Evolutionary conservation across 2,329 filamentous ascomycete species (phyloP).

Genomic region (Penicillium sumatraense): DNA sequence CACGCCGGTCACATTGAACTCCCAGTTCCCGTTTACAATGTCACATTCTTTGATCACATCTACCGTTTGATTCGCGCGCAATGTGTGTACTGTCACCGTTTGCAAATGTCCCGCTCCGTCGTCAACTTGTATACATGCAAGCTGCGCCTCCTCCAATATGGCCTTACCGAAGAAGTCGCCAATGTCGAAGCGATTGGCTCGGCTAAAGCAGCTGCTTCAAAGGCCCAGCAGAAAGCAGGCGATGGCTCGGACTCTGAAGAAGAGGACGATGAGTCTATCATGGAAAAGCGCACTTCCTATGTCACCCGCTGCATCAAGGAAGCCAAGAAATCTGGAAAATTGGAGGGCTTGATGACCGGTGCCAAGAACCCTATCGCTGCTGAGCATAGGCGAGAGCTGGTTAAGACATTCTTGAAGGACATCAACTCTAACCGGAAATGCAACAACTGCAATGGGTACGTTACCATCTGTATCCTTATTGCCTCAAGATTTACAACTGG

Average conservation of each 20-base stretch:
- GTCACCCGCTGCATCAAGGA: conserved; percentile 73
- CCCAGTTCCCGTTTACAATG: conserved; percentile 90
- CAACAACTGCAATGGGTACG: conserved; percentile 62
- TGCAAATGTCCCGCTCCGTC: conserved; percentile 77
- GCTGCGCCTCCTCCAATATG: conserved; percentile 81
- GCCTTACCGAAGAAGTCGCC: conserved; percentile 72
- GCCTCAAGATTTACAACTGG: neutral
- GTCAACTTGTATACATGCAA: conserved; percentile 83
- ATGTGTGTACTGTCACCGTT: conserved; percentile 87
- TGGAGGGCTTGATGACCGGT: conserved; percentile 47
- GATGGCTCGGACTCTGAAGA: conserved; percentile 68
- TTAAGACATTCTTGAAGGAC: conserved; percentile 79
- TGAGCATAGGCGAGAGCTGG: conserved; percentile 73
- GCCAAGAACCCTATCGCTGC: conserved; percentile 83
- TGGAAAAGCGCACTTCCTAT: conserved; percentile 65
- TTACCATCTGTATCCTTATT: conserved; percentile 12
- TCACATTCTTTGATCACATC: conserved; percentile 93
- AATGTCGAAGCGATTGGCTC: conserved; percentile 58
- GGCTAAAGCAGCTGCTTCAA: conserved; percentile 50
- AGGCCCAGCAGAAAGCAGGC: conserved; percentile 52
- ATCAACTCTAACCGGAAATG: conserved; percentile 75
- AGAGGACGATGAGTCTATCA: conserved; percentile 56
- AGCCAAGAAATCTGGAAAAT: conserved; percentile 55
- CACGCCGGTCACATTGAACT: conserved; percentile 96
- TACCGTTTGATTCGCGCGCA: conserved; percentile 82